Evolutionary conservation across 208 protist species (phyloP).

Genomic region (Porcisia hertigi): DNA sequence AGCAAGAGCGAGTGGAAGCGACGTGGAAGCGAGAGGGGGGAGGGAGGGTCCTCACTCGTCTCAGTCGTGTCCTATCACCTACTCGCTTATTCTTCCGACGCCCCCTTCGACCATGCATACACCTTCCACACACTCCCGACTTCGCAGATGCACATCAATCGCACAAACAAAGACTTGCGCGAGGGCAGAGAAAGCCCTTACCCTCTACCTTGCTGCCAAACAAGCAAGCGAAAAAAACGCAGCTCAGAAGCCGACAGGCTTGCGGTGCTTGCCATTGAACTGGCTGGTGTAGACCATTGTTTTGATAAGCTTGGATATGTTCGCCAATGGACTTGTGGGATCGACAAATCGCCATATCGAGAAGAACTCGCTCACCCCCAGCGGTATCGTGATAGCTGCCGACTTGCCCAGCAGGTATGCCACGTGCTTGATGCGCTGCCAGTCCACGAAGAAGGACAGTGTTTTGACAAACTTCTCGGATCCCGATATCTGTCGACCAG

Average conservation of each 20-base stretch:
- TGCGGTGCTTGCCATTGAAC: constrained; percentile 63
- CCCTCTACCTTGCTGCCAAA: too few species aligned
- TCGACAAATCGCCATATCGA: constrained; percentile 83
- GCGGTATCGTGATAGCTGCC: constrained; percentile 51
- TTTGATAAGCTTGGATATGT: constrained; percentile 65
- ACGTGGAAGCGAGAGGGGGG: neutral
- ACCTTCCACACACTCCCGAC: neutral
- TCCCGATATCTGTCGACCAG: constrained; percentile 16
- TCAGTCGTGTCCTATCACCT: neutral
- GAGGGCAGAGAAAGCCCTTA: neutral
- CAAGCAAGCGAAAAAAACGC: too few species aligned
- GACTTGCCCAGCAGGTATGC: constrained; percentile 63
- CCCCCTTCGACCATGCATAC: neutral
- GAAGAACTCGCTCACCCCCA: constrained; percentile 80
- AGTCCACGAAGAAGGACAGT: constrained; percentile 58
- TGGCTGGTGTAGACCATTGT: constrained; percentile 53
- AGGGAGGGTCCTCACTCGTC: neutral
- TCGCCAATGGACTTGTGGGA: constrained; percentile 70
- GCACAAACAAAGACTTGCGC: neutral
- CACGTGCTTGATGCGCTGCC: constrained; percentile 52
- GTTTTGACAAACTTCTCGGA: constrained; percentile 53
- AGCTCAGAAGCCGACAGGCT: constrained; percentile 76
- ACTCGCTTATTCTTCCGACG: too few species aligned
- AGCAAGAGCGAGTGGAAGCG: neutral
- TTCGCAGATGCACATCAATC: neutral